Conservation (phyloP, 1,284 basidiomycete genomes). For the Heterobasidion annosum region DNA sequence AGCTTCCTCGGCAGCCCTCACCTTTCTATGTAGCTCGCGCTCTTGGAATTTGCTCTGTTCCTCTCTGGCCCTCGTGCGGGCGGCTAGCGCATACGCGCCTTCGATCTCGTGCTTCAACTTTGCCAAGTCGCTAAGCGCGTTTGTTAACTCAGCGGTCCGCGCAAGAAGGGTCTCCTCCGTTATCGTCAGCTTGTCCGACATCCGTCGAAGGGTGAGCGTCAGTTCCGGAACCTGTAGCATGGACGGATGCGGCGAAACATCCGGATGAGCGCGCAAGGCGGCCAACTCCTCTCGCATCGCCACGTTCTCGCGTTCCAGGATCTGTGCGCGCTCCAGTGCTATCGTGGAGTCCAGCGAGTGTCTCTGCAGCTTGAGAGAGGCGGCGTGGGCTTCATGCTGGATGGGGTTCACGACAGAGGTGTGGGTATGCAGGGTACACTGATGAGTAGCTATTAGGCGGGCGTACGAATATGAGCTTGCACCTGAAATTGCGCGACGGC, state of each 20-base stretch:
- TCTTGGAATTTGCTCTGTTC: slow-evolving; percentile 39
- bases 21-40: slow-evolving; percentile 32
- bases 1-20: slow-evolving; percentile 44
- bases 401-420: slow-evolving; percentile 4
- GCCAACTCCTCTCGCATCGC: slow-evolving; percentile 42
- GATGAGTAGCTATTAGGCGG: slow-evolving; percentile 15
- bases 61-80: slow-evolving; percentile 38
- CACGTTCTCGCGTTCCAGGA: slow-evolving; percentile 50
- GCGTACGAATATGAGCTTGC: slow-evolving; percentile 10
- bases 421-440: slow-evolving; percentile 14
- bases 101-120: slow-evolving; percentile 36
- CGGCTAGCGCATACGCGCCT: slow-evolving; percentile 41
- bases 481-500: slow-evolving; percentile 64
- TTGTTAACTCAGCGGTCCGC: slow-evolving; percentile 38
- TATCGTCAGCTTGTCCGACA: slow-evolving; percentile 55
- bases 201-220: slow-evolving; percentile 53
- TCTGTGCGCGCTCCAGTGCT: slow-evolving; percentile 35
- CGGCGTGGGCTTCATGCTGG: slow-evolving; percentile 58
- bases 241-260: slow-evolving; percentile 32
- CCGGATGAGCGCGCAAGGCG: slow-evolving; percentile 40
- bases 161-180: slow-evolving; percentile 45
- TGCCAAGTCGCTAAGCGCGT: slow-evolving; percentile 30
- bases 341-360: slow-evolving; percentile 45
- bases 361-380: slow-evolving; percentile 57
- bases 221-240: slow-evolving; percentile 49